Conservation (phyloP, 352 stramenopile genomes). For the Pythium scleroteichum region DNA sequence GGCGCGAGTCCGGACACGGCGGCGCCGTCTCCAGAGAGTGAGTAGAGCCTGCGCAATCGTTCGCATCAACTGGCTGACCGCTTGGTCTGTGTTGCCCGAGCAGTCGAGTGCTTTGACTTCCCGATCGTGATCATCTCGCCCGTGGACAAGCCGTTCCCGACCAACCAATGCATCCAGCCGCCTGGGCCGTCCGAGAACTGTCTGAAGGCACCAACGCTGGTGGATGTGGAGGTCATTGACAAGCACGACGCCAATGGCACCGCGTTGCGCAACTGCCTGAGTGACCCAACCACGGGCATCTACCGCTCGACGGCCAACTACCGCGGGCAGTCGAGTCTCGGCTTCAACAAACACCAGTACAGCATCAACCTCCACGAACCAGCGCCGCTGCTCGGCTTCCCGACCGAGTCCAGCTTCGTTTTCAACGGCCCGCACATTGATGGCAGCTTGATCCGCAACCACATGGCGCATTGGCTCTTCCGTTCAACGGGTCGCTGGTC, state of each 20-base stretch:
- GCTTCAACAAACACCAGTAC: slow-evolving; percentile 79
- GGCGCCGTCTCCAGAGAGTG: slow-evolving; percentile 9
- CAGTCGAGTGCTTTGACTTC: slow-evolving; percentile 62
- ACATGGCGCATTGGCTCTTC: slow-evolving; percentile 79
- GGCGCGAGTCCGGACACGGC: background rate
- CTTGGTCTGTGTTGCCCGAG: background rate
- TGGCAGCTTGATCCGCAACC: slow-evolving; percentile 73
- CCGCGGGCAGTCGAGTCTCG: slow-evolving; percentile 74
- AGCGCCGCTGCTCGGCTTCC: slow-evolving; percentile 54
- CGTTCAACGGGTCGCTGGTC: slow-evolving; percentile 69
- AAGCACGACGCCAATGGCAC: slow-evolving; percentile 35
- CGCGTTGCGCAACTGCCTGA: slow-evolving; percentile 47
- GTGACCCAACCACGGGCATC: slow-evolving; percentile 35
- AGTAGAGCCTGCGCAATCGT: background rate
- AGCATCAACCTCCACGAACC: slow-evolving; percentile 56
- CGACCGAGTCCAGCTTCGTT: slow-evolving; percentile 58
- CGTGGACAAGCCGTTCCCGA: slow-evolving; percentile 48
- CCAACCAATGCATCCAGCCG: slow-evolving; percentile 58
- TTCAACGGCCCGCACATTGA: slow-evolving; percentile 79
- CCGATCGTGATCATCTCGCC: slow-evolving; percentile 67
- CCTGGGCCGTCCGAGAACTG: slow-evolving; percentile 63
- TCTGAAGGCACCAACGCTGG: slow-evolving; percentile 53
- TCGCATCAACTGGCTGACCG: background rate
- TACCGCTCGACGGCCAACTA: slow-evolving; percentile 61
- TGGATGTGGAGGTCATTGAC: slow-evolving; percentile 64